These are phyloP conservation scores for Neopestalotiopsis clavispora DNA, from an alignment of 2,329 filamentous ascomycete genomes.

Conservation along the genomic window DNA sequence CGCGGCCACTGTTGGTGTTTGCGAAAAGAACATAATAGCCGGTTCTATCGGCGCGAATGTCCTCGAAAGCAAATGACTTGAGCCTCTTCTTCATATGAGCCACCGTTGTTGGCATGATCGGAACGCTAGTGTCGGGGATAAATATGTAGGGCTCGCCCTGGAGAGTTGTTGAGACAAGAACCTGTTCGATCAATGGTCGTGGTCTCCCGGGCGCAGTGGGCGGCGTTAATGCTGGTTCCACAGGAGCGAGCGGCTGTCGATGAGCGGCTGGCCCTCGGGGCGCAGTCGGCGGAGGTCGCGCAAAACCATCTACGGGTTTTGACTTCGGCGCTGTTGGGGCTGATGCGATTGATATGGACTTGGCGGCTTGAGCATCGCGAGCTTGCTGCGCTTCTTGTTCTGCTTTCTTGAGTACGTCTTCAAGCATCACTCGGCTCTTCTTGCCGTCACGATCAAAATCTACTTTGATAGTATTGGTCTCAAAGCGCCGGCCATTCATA, in stretches of 20 bases:
- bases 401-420: constrained; percentile 73
- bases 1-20: constrained; percentile 74
- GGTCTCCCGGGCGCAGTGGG: constrained; percentile 45
- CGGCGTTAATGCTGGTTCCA: constrained; percentile 41
- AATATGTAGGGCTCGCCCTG: constrained; percentile 88
- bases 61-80: constrained; percentile 80
- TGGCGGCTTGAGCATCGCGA: constrained; percentile 25
- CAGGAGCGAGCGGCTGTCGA: constrained; percentile 40
- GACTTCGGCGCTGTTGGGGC: constrained; percentile 32
- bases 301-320: constrained; percentile 47
- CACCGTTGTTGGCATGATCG: constrained; percentile 83
- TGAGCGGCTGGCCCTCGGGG: constrained; percentile 80
- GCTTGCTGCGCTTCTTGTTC: constrained; percentile 60
- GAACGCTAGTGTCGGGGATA: constrained; percentile 84
- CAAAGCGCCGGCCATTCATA: constrained; percentile 81
- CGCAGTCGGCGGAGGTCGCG: constrained; percentile 78
- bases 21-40: constrained; percentile 95
- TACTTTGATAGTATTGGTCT: constrained; percentile 77
- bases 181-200: constrained; percentile 64
- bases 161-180: constrained; percentile 71
- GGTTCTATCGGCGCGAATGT: constrained; percentile 80
- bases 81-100: constrained; percentile 89
- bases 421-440: constrained; percentile 79
- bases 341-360: constrained; percentile 28
- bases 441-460: constrained; percentile 89